phyloP scores from a whole-genome alignment of 2,329 filamentous ascomycete species.

The Purpureocillium lavendulum region DNA sequence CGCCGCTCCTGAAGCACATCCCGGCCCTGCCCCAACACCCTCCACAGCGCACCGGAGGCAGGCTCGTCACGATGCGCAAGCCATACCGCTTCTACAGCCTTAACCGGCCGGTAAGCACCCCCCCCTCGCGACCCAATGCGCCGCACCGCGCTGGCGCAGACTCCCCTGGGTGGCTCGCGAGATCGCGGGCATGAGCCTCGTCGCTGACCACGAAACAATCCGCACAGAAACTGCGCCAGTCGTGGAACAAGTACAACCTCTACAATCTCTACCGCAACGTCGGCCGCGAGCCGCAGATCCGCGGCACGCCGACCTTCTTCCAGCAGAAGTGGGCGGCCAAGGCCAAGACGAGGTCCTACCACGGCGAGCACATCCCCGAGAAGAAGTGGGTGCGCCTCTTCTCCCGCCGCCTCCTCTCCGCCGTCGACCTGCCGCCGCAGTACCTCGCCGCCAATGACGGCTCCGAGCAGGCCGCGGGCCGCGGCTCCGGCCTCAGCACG shows the following conservation, averaged over 20 bases:
- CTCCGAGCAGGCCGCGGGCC: slow-evolving; percentile 70
- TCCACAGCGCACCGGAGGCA: slow-evolving; percentile 11
- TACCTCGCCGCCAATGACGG: slow-evolving; percentile 79
- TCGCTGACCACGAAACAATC: slow-evolving; percentile 2
- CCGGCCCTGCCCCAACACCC: slow-evolving; percentile 4
- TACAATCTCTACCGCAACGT: slow-evolving; percentile 62
- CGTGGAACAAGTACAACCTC: slow-evolving; percentile 96
- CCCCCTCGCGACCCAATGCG: slow-evolving; percentile 4
- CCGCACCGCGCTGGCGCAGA: no score
- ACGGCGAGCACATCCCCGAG: slow-evolving; percentile 91
- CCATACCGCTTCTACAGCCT: slow-evolving; percentile 57
- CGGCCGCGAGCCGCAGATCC: slow-evolving; percentile 21
- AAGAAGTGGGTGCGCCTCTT: slow-evolving; percentile 94
- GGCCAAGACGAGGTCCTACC: slow-evolving; percentile 73
- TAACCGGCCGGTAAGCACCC: slow-evolving; percentile 49
- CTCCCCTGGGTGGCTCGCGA: no score
- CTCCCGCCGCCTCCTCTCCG: slow-evolving; percentile 67
- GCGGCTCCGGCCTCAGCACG: slow-evolving; percentile 61
- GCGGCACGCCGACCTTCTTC: slow-evolving; percentile 64
- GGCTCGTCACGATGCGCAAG: slow-evolving; percentile 41
- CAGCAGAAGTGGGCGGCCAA: slow-evolving; percentile 98
- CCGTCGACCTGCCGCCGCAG: slow-evolving; percentile 73
- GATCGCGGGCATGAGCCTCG: no score
- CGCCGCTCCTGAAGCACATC: slow-evolving; percentile 1
- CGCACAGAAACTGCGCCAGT: slow-evolving; percentile 78